Evolutionary conservation across 495 filamentous ascomycete species (phyloP), one percentile per base, ranked within the genome.

Genomic region (Peziza echinospora): DNA sequence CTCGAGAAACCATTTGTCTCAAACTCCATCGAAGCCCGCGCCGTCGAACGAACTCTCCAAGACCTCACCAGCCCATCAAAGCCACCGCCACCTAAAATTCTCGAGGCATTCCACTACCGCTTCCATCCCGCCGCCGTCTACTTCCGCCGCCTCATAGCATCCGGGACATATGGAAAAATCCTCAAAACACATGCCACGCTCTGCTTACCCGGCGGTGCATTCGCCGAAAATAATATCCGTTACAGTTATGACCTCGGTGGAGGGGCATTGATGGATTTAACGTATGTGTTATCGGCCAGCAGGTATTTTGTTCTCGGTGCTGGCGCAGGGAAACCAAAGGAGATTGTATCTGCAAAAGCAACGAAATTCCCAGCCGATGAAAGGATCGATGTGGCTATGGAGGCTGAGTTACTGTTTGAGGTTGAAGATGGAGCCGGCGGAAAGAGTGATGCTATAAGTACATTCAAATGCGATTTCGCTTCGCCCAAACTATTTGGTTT

Each of bases 101-200:
- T 80, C 2, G 77, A 81, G 57, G 75, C 74, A 5, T 66, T 73
- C 41, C 73, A 76, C 54, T 63, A 61, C 48, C 57, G 61, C 11
- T 79, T 77, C 53, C 68, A 74, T 43, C 74, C 73, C 2, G 62
- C 68, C 1, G 46, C 56, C 3, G 56, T 64, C 22, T 62, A 73
- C 39, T 58, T 49, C 21, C 61, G 62, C 47, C 64, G 60, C 9
- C 45, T 58, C 26, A 50, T 60, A 13, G 39, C 43, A 23, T 47
- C 61, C 10, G 58, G 48, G 49, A 37, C 64, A 0, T 64, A 63
- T 11, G 53, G 45, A 21, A 47, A 47, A 46, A 19, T 55, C 2
- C 48, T 64, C 25, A 46, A 41, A 24, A 56, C 48, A n/a, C n/a
- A 24, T 19, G 13, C 44, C 19, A 17, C 24, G 5, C 47, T 50